phyloP scores from a whole-genome alignment of 768 basidiomycete genomes.

The Rhodotorula diobovata region DNA sequence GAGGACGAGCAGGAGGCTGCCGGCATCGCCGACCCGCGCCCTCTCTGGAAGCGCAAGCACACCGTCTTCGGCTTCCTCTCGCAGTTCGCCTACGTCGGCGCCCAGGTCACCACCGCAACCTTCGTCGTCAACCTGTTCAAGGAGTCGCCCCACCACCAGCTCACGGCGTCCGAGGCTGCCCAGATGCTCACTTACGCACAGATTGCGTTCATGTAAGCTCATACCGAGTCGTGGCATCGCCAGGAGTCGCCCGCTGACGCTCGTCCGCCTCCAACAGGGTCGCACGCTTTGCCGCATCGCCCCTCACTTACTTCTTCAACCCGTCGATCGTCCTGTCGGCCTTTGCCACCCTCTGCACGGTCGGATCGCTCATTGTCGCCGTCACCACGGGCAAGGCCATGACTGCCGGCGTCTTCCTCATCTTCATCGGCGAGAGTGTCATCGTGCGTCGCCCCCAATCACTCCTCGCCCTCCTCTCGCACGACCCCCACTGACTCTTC shows the following conservation, averaged over 20 bases:
- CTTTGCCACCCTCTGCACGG: slow-evolving; percentile 34
- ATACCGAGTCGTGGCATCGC: too few relatives aligned
- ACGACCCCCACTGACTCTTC: too few relatives aligned
- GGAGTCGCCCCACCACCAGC: neutral
- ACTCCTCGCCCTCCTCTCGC: too few relatives aligned
- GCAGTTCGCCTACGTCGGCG: slow-evolving; percentile 44
- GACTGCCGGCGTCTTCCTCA: slow-evolving; percentile 42
- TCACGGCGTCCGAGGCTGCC: neutral
- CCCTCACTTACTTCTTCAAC: slow-evolving; percentile 30
- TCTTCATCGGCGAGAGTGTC: slow-evolving; percentile 43
- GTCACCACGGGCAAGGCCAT: slow-evolving; percentile 36
- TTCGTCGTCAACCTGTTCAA: slow-evolving; percentile 26
- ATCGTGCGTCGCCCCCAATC: too few relatives aligned
- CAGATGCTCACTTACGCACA: slow-evolving; percentile 29
- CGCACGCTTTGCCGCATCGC: slow-evolving; percentile 38
- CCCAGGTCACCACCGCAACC: slow-evolving; percentile 42
- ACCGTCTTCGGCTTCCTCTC: slow-evolving; percentile 41
- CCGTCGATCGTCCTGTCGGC: slow-evolving; percentile 39
- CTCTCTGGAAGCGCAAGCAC: slow-evolving; percentile 37
- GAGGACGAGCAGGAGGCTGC: slow-evolving; percentile 19
- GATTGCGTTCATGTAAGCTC: slow-evolving; percentile 26
- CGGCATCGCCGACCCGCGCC: slow-evolving; percentile 32
- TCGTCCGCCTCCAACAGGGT: too few relatives aligned
- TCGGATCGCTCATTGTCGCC: slow-evolving; percentile 43
- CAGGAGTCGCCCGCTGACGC: too few relatives aligned